phyloP scores from a whole-genome alignment of 257 asterid species.

The Galeopsis tetrahit region DNA sequence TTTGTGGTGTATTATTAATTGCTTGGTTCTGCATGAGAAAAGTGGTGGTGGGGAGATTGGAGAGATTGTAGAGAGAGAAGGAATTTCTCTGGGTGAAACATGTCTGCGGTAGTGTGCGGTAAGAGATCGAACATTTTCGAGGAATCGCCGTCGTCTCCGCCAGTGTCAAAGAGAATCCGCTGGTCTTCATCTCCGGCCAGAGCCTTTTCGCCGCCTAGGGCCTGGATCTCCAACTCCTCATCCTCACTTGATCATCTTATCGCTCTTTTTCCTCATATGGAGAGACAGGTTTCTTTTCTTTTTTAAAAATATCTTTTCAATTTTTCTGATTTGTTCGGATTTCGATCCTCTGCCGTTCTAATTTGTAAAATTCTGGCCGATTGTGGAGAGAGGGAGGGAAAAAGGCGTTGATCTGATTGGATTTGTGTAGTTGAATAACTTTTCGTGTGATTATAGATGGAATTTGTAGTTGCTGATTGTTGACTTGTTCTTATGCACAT shows the following conservation, averaged over 20 bases:
- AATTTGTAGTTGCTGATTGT: neutral
- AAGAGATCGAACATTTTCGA: constrained; percentile 95
- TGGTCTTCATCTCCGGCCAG: constrained; percentile 64
- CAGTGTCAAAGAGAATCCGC: constrained; percentile 84
- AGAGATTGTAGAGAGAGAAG: constrained; percentile 47
- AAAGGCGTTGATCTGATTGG: constrained; percentile 5
- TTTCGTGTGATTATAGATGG: neutral
- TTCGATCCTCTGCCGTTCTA: neutral
- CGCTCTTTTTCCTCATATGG: constrained; percentile 85
- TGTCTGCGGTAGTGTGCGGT: constrained; percentile 99
- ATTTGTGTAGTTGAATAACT: constrained; percentile 4
- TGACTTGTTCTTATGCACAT: neutral
- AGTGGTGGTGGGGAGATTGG: constrained; percentile 46
- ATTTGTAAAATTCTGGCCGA: neutral
- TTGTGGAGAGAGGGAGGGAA: neutral
- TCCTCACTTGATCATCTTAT: constrained; percentile 66
- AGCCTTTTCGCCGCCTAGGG: constrained; percentile 65
- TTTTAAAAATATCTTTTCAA: no score
- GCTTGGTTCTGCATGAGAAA: constrained; percentile 54
- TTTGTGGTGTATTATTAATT: constrained; percentile 9
- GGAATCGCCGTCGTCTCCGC: constrained; percentile 92
- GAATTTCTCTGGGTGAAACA: constrained; percentile 62
- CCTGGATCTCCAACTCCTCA: constrained; percentile 41
- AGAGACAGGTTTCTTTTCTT: constrained; percentile 64
- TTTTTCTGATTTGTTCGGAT: constrained; percentile 10